Conservation (phyloP, 2,329 filamentous ascomycete genomes). For the Teratosphaeria pseudoeucalypti region DNA sequence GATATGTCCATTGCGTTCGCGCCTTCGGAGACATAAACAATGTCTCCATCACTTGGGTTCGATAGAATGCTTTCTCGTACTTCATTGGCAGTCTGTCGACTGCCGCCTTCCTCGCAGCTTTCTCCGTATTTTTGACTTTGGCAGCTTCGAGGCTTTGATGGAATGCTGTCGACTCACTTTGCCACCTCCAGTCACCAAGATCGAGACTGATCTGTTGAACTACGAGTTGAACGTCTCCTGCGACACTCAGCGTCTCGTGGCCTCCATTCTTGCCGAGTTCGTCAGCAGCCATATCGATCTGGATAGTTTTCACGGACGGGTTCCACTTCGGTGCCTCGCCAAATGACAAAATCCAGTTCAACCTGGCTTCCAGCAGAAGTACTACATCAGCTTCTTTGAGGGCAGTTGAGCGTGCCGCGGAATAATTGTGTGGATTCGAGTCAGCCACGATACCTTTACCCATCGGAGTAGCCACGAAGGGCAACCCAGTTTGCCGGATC, state of each 20-base stretch:
- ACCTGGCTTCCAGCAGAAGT: slow-evolving; percentile 42
- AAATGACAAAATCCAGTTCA: slow-evolving; percentile 51
- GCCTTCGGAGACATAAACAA: slow-evolving; percentile 49
- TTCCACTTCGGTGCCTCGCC: slow-evolving; percentile 47
- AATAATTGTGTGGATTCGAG: slow-evolving; percentile 42
- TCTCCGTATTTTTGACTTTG: slow-evolving; percentile 39
- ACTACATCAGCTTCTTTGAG: slow-evolving; percentile 46
- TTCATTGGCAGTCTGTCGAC: slow-evolving; percentile 35
- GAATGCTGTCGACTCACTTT: slow-evolving; percentile 25
- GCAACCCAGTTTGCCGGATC: slow-evolving; percentile 38
- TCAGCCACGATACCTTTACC: slow-evolving; percentile 48
- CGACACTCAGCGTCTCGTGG: slow-evolving; percentile 37
- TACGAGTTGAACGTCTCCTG: slow-evolving; percentile 43
- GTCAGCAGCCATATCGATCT: slow-evolving; percentile 45
- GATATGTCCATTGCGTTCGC: slow-evolving; percentile 54
- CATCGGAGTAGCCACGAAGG: slow-evolving; percentile 50
- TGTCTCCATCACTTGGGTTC: slow-evolving; percentile 34
- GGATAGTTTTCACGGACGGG: slow-evolving; percentile 40
- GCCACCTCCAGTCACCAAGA: slow-evolving; percentile 37
- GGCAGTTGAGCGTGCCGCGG: slow-evolving; percentile 44
- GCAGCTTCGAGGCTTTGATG: slow-evolving; percentile 25
- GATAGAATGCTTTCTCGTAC: slow-evolving; percentile 43
- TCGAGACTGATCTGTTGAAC: slow-evolving; percentile 35
- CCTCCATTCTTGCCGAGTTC: slow-evolving; percentile 45
- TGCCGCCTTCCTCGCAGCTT: slow-evolving; percentile 34